A percentile compares a stretch with the other conserved stretches of the same genome.
Evolutionary conservation across 169 alveolate genomes (phyloP).

Genomic region (Plasmodium yoelii): DNA sequence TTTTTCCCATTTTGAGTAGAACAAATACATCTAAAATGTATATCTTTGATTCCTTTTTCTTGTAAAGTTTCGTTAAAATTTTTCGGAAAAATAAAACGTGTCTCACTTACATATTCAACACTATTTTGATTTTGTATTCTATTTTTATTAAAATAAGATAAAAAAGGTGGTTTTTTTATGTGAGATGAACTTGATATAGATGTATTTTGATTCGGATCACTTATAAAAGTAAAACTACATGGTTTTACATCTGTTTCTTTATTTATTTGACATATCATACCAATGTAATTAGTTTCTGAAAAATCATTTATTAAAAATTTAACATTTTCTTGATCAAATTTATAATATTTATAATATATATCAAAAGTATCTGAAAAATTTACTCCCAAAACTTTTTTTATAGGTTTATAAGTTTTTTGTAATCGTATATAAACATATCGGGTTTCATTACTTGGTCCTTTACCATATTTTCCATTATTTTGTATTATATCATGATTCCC

Average conservation of each 20-base stretch:
- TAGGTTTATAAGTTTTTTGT: constrained; percentile 10
- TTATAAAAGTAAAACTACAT: constrained; percentile 8
- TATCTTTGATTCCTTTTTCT: constrained; percentile 19
- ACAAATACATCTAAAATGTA: constrained; percentile 28
- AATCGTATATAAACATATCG: constrained; percentile 20
- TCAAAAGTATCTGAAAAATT: constrained; percentile 36
- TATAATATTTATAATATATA: constrained; percentile 32
- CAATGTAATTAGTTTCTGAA: constrained; percentile 37
- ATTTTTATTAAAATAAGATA: neutral
- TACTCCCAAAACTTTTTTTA: constrained; percentile 26
- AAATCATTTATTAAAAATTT: constrained; percentile 35
- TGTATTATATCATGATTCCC: too few relatives aligned
- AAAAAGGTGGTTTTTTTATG: neutral
- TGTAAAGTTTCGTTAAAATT: constrained; percentile 9
- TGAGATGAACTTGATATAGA: neutral
- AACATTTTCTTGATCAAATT: constrained; percentile 13
- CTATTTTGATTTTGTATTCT: neutral
- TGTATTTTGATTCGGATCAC: neutral
- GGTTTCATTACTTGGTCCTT: neutral
- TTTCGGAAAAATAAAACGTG: constrained; percentile 32
- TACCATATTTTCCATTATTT: too few relatives aligned
- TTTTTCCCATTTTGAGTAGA: neutral
- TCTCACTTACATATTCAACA: constrained; percentile 14
- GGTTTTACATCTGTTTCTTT: neutral
- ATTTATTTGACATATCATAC: constrained; percentile 45